phyloP scores from a whole-genome alignment of 2,329 filamentous ascomycete species.

The Plectosphaerella sp. region DNA sequence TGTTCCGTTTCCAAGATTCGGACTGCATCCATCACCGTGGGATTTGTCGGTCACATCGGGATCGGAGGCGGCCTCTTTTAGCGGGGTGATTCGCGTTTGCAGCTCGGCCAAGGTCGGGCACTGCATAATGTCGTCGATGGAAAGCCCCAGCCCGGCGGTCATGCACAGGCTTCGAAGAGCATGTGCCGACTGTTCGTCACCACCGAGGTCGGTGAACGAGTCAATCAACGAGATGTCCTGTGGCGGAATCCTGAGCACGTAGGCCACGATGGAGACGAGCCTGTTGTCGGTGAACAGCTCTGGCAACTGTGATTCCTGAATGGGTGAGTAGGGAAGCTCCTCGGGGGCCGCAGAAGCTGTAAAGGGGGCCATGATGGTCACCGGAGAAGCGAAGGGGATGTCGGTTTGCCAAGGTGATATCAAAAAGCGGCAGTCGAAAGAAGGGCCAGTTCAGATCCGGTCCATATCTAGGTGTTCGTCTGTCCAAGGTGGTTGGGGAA shows the following conservation, averaged over 20 bases:
- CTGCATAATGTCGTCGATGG: constrained; percentile 33
- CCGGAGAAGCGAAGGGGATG: neutral
- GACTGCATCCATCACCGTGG: constrained; percentile 6
- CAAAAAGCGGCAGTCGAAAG: no score
- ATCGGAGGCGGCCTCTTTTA: neutral
- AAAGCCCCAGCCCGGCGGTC: constrained; percentile 27
- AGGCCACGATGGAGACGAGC: constrained; percentile 27
- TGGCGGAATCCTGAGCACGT: constrained; percentile 28
- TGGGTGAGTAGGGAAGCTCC: constrained; percentile 5
- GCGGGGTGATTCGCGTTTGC: constrained; percentile 28
- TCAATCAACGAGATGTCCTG: constrained; percentile 28
- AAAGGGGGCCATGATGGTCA: neutral
- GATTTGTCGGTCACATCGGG: constrained; percentile 1
- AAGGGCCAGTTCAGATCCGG: no score
- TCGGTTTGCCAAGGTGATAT: no score
- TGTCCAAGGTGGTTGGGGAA: no score
- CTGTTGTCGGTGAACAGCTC: constrained; percentile 20
- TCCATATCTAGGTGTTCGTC: no score
- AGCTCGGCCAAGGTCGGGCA: constrained; percentile 40
- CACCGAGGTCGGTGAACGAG: constrained; percentile 40
- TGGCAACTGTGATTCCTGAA: neutral
- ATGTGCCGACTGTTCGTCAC: constrained; percentile 28
- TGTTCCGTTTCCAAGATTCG: neutral
- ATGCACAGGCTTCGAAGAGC: constrained; percentile 28
- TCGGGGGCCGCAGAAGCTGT: constrained; percentile 2